These are phyloP conservation scores for Botrytis galanthina DNA, from an alignment of 2,329 filamentous ascomycete genomes.

Conservation along the genomic window DNA sequence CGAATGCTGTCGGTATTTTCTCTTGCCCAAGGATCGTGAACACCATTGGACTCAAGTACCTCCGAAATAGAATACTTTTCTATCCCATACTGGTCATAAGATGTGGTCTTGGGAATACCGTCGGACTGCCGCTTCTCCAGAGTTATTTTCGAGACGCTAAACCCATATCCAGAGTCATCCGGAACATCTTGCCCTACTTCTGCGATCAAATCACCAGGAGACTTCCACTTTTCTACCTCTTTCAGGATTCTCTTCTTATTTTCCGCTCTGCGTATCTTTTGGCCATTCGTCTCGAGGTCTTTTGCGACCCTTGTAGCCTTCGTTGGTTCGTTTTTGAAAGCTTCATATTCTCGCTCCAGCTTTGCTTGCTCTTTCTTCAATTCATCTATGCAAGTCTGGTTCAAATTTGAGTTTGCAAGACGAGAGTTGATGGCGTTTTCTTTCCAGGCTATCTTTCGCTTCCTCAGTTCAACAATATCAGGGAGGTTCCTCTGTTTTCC, in stretches of 20 bases:
- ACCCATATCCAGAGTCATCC: neutral
- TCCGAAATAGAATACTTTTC: neutral
- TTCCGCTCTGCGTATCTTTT: neutral
- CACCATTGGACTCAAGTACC: neutral
- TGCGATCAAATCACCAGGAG: neutral
- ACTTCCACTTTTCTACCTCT: neutral
- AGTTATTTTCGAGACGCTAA: neutral
- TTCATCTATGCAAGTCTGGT: neutral
- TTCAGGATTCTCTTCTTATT: neutral
- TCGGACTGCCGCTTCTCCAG: rapidly evolving
- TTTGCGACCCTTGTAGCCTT: neutral
- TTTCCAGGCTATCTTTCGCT: neutral
- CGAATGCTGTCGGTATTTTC: neutral
- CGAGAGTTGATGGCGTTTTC: rapidly evolving
- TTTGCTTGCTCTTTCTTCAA: rapidly evolving
- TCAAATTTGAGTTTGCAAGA: neutral
- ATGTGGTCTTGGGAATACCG: rapidly evolving
- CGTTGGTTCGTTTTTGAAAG: neutral
- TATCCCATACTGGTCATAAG: rapidly evolving
- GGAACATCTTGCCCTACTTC: neutral
- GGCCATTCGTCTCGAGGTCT: rapidly evolving
- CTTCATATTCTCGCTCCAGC: rapidly evolving
- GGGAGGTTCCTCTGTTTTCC: rapidly evolving
- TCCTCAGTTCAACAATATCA: rapidly evolving
- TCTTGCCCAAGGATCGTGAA: rapidly evolving